Base-by-base conservation (phyloP, 345 rosid genomes). In the Gossypium anomalum region DNA sequence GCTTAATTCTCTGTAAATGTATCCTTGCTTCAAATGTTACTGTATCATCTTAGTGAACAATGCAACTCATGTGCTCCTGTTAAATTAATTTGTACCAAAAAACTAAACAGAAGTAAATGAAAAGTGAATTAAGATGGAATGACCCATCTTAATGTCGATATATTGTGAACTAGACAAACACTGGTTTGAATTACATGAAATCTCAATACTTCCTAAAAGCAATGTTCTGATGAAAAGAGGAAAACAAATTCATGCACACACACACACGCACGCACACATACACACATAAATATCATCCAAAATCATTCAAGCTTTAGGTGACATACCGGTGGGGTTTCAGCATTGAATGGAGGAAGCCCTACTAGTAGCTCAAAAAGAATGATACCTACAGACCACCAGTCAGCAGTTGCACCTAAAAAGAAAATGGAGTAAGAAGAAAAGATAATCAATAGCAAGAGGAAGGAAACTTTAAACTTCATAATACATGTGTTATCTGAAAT, bases 341-440 rank as follows among this genome's bases (percentile, higher is more conserved):
- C 98, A 84, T 93, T 93, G 84, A 95, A 95, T 68, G 98, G 98
- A 52, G 99, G 98, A 53, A 93, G 80, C 47, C 99, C 98, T 9
- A 93, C 94, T 48, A 95, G 91, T 83, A 95, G 51, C 87, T 95
- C 98, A 82, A 86, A 95, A 58, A 93, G 96, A 83, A 93, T 90
- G 65, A 95, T 75, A 55, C 99, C 99, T 25, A 93, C 94, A 52
- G 99, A 95, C 99, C 99, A 95, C 99, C 99, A 93, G 84, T 95
- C 99, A 57, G 99, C 97, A 65, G 98, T 91, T 82, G 86, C 88
- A 80, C 94, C 98, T 95, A 72, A 70, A 81, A 75, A 70, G 76
- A 70, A 65, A 72, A 76, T 56, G 57, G 64, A 45, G 66, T 57
- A 75, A 60, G 61, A 49, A 71, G 76, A 74, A 22, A 56, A 71